Evolutionary conservation across 2,329 filamentous ascomycete species (phyloP).

Genomic region (Botrytis cinerea): DNA sequence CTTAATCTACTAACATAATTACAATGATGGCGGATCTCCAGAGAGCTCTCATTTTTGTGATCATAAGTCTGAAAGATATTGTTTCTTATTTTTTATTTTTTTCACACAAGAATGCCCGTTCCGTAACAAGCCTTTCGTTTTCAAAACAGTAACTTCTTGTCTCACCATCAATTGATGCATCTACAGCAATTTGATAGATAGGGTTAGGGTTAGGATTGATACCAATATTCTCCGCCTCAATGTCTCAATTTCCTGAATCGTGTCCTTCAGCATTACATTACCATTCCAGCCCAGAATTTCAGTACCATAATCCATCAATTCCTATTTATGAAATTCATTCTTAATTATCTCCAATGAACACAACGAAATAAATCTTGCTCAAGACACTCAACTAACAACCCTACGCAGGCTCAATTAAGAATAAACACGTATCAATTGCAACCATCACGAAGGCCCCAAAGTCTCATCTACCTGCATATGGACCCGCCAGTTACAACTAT

Average conservation of each 20-base stretch:
- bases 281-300: neutral
- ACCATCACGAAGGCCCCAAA: neutral
- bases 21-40: too few relatives aligned
- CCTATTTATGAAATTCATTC: neutral
- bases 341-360: neutral
- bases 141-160: neutral
- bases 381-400: neutral
- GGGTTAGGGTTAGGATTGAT: too few relatives aligned
- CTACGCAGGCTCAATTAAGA: neutral
- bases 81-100: neutral
- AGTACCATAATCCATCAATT: neutral
- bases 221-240: neutral
- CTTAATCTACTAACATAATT: neutral
- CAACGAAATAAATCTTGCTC: neutral
- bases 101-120: too few relatives aligned
- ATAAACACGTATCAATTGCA: neutral
- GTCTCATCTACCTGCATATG: neutral
- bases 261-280: neutral
- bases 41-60: neutral
- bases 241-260: accelerated
- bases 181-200: too few relatives aligned
- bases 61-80: neutral
- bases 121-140: neutral
- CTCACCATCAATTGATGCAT: neutral
- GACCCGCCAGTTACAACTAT: neutral